phyloP scores from a whole-genome alignment of 306 rosid species.

The Quercus glauca region DNA sequence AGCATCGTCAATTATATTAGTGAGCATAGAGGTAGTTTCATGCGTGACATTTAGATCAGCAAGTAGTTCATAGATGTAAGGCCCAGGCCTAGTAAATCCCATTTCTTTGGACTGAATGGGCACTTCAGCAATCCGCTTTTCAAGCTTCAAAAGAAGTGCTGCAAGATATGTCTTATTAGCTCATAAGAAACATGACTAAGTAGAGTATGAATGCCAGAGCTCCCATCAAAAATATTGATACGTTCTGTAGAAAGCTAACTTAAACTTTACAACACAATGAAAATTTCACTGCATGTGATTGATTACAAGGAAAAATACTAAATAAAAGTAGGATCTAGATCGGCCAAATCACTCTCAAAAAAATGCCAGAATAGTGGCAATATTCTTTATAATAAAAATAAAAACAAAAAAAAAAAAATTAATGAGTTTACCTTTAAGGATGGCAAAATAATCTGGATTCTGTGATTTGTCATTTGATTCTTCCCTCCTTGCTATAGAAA shows the following conservation, averaged over 20 bases:
- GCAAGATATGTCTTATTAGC: slow-evolving; percentile 37
- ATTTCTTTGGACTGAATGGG: slow-evolving; percentile 78
- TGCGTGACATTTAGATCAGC: slow-evolving; percentile 79
- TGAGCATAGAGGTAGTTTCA: slow-evolving; percentile 57
- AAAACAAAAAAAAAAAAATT: not conserved
- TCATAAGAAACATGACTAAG: not conserved
- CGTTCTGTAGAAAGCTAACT: slow-evolving; percentile 10
- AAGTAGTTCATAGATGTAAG: slow-evolving; percentile 71
- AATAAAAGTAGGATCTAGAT: slow-evolving; percentile 16
- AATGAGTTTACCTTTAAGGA: slow-evolving; percentile 65
- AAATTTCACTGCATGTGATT: slow-evolving; percentile 1
- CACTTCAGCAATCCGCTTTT: slow-evolving; percentile 83
- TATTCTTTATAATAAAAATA: slow-evolving; percentile 10
- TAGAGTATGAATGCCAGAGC: slow-evolving; percentile 10
- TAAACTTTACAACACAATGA: slow-evolving; percentile 13
- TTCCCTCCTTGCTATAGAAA: slow-evolving; percentile 66
- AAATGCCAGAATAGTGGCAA: slow-evolving; percentile 11
- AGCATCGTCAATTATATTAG: slow-evolving; percentile 51
- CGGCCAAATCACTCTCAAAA: not conserved
- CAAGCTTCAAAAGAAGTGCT: slow-evolving; percentile 94
- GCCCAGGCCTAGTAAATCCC: slow-evolving; percentile 89
- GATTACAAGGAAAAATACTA: slow-evolving; percentile 20
- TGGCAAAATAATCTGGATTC: slow-evolving; percentile 82
- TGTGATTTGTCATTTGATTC: slow-evolving; percentile 64
- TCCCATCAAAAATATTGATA: slow-evolving; percentile 8